Base-by-base conservation (phyloP, 2,329 filamentous ascomycete species). In the Xylariaceae sp. region DNA sequence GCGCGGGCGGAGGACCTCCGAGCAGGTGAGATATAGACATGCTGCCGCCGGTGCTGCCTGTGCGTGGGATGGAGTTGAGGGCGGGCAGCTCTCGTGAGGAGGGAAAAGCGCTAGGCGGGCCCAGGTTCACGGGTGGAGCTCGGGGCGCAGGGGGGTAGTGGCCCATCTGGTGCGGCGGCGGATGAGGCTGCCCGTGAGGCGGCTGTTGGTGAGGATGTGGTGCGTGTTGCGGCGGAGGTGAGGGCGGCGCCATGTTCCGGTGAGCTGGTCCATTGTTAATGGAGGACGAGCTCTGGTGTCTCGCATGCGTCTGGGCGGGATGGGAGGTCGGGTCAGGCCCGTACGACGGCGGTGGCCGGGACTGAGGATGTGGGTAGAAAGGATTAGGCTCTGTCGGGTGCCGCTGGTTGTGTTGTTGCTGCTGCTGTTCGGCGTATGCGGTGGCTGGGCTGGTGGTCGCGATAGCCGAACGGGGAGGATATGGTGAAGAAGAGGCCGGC, bases 1-100 rank as follows among this genome's bases (percentile, higher is more conserved):
- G 67, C 22, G 68, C 64, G 3, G 71, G 65, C 36, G 72, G 69
- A 42, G 77, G 75, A 1, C 76, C 77, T 15, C 79, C 79, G 6
- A 83, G 67, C 77, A 83, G 81, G 6, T 78, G 76, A 1, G 78
- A 81, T 65, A 83, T 82, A 17, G 80, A 82, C 80, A 83, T 83
- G 62, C 76, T 77, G 62, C 77, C 80, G 39, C 74, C 73, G 0
- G 70, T 69, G 48, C 68, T 72, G 19, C 70, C 73, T 3, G 75
- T 69, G 51, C 79, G 71, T 22, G 74, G 54, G 44, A 67, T 58
- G 4, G 63, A 62, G 49, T 63, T 66, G 30, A 66, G 55, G 58
- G 81, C 62, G 42, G 65, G 65, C 35, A 67, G 58, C 45, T 67
- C 65, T 48, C 64, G 58, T 41, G 54, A 55, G 18, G 62, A 63